A percentile compares a stretch with the other conserved stretches of the same genome.
These are phyloP conservation scores for Barnettozyma populi DNA, from an alignment of 805 yeast genomes.

Conservation along the genomic window DNA sequence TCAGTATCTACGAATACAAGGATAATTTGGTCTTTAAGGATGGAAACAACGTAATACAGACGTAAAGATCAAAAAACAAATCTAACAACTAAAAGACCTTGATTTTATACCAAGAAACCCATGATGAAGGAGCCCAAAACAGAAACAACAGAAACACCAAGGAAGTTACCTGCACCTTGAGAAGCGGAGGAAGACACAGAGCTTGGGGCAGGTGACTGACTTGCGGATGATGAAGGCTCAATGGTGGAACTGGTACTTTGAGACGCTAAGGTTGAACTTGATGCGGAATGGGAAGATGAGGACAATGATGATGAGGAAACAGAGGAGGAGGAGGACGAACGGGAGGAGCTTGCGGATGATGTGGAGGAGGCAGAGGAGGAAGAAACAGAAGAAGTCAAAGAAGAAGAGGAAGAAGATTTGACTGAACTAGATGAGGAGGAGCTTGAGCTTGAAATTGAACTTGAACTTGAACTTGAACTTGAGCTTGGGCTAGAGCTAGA, in stretches of 20 bases:
- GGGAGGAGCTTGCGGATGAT: conserved; percentile 22
- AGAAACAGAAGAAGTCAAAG: conserved; percentile 26
- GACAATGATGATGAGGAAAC: conserved; percentile 22
- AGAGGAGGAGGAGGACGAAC: conserved; percentile 22
- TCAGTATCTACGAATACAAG: not conserved
- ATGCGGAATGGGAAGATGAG: conserved; percentile 6
- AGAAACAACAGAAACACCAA: not conserved
- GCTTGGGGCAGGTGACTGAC: not conserved
- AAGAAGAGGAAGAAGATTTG: conserved; percentile 26
- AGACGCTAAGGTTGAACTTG: not conserved
- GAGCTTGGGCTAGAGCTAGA: conserved; percentile 4
- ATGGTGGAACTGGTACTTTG: conserved; percentile 2
- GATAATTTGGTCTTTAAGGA: not conserved
- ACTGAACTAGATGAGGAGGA: conserved; percentile 21
- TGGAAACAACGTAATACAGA: not conserved
- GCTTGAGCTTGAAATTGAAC: conserved; percentile 18
- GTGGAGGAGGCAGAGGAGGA: conserved; percentile 25
- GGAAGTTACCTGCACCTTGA: conserved; percentile 2
- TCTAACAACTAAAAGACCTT: not conserved
- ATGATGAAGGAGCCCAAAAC: conserved; percentile 1
- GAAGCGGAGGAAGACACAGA: conserved; percentile 7
- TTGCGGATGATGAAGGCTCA: conserved; percentile 6
- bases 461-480: conserved; percentile 4
- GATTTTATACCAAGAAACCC: conserved; percentile 1
- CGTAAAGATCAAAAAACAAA: not conserved